Base-by-base conservation (phyloP, 176 grass and related monocot species). In the Thalia dealbata region DNA sequence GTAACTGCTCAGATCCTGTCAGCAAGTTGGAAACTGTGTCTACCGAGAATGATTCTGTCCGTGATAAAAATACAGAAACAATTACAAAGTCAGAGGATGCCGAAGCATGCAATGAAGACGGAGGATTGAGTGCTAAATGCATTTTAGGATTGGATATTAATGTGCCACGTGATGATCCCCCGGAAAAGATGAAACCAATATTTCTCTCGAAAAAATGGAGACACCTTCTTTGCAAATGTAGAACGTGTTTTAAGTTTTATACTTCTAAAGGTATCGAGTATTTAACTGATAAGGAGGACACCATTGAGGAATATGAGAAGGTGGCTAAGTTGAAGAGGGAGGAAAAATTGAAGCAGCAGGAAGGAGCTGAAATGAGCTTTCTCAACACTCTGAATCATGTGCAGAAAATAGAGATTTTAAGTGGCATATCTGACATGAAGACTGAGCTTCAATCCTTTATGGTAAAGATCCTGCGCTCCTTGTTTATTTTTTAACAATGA, bases 391-490 rank as follows among this genome's bases (percentile, higher is more conserved):
- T 99, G 16, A 24, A 85, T 65, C 95, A 99, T 88, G 77, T 99
- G 70, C 90, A 99, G 82, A 93, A 99, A 77, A 99, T 99, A 14
- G 95, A 99, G 79, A 83, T 99, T 62, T 63, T 93, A 67, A 88
- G 85, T 83, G 95, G 85, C 41, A 93, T 99, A 63, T 85, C 79
- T 83, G 95, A 93, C 72, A 88, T 99, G 81, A 91, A 99, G 79
- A 80, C 86, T 82, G 95, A 93, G 65, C 71, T 99, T 24, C 90
- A 78, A 48, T 88, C 90, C 67, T 99, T 99, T 76, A 10, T 99
- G 95, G 95, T 99, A 93, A 68, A 27, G 10, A 44, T 68, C 24
- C 14, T 21, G 3, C 21, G 16, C 65, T 43, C 21, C 8, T 22
- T 68, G 1, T 67, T 3, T 54, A 38, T 1, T 12, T 68, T 48